phyloP scores from a whole-genome alignment of 176 grass and related monocot species.

The Hyparrhenia diplandra region DNA sequence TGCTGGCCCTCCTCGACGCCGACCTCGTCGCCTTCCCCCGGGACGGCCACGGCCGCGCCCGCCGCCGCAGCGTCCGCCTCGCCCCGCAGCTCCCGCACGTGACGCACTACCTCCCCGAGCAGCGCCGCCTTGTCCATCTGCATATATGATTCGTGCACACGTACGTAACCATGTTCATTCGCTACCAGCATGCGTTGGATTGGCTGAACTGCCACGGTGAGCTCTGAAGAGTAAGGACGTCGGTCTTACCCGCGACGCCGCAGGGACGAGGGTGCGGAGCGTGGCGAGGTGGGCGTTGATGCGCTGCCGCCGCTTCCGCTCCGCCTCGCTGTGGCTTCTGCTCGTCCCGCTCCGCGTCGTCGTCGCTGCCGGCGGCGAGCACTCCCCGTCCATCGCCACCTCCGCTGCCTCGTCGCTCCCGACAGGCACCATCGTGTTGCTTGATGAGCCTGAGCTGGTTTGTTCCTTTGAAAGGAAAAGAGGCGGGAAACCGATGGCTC shows the following conservation, averaged over 20 bases:
- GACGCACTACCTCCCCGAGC: slow-evolving; percentile 76
- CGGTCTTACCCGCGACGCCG: slow-evolving; percentile 56
- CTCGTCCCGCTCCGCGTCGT: slow-evolving; percentile 19
- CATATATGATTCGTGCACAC: not conserved
- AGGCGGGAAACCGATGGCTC: slow-evolving; percentile 29
- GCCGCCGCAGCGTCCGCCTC: slow-evolving; percentile 48
- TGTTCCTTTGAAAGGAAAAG: not conserved
- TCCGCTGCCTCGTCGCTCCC: slow-evolving; percentile 27
- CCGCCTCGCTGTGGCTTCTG: slow-evolving; percentile 85
- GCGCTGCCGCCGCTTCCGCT: slow-evolving; percentile 82
- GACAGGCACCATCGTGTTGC: slow-evolving; percentile 27
- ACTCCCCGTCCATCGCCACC: slow-evolving; percentile 28
- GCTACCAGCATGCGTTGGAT: not conserved
- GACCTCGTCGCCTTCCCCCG: slow-evolving; percentile 74
- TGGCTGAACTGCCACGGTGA: not conserved
- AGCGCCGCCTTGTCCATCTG: slow-evolving; percentile 89
- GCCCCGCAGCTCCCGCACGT: slow-evolving; percentile 60
- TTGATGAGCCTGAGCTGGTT: not conserved
- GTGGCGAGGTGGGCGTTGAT: slow-evolving; percentile 92
- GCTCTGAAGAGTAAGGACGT: not conserved
- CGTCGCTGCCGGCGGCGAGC: slow-evolving; percentile 1
- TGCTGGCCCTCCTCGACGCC: slow-evolving; percentile 53
- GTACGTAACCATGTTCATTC: not conserved
- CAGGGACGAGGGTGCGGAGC: slow-evolving; percentile 75
- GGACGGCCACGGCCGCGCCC: slow-evolving; percentile 47